phyloP scores from a whole-genome alignment of 2,329 filamentous ascomycete species.

The Talaromyces sp. region DNA sequence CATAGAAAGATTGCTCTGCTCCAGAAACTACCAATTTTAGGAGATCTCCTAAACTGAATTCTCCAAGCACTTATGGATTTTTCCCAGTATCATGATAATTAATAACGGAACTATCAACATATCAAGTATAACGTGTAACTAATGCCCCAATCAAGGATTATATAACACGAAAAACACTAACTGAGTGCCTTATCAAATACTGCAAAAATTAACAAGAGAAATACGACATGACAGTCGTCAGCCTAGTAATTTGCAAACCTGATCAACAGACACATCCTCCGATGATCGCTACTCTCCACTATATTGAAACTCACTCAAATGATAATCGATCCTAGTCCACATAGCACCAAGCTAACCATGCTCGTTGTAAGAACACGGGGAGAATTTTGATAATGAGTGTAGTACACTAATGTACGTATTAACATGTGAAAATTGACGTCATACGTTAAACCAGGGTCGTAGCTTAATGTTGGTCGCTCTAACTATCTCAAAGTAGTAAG shows the following conservation, averaged over 20 bases:
- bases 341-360: not conserved
- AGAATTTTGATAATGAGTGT: not conserved
- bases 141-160: not conserved
- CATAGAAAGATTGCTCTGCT: not conserved
- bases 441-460: not conserved
- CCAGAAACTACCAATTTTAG: not conserved
- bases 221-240: not conserved
- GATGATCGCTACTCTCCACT: not conserved
- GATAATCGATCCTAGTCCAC: not conserved
- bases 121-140: not conserved
- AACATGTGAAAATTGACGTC: slow-evolving; percentile 1
- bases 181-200: too few relatives aligned
- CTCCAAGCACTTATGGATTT: too few relatives aligned
- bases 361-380: not conserved
- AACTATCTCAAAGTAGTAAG: not conserved
- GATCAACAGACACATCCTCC: not conserved
- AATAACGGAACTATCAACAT: not conserved
- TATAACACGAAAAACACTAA: too few relatives aligned
- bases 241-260: not conserved
- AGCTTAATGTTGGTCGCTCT: not conserved
- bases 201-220: not conserved
- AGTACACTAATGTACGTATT: not conserved
- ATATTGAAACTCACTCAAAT: not conserved
- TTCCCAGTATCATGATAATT: too few relatives aligned
- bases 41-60: not conserved